Evolutionary conservation across 208 protist species (phyloP).

Genomic region (Trichomonas tenax): DNA sequence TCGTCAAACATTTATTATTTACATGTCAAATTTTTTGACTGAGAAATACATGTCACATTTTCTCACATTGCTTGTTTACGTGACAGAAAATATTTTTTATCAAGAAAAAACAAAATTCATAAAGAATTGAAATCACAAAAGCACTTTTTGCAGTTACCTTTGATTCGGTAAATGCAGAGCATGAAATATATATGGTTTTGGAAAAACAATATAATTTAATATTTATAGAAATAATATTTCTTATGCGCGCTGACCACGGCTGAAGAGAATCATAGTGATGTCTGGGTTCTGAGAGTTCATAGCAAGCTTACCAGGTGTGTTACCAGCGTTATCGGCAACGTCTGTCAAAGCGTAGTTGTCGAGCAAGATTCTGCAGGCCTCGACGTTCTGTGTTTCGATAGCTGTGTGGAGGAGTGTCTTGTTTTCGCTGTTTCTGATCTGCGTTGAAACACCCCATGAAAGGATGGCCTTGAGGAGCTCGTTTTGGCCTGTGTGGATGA

Average conservation of each 20-base stretch:
- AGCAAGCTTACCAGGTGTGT: neutral
- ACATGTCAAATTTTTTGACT: too few species aligned
- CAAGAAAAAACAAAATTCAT: too few species aligned
- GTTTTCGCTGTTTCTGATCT: neutral
- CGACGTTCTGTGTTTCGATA: neutral
- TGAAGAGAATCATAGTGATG: neutral
- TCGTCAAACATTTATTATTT: too few species aligned
- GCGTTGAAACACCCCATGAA: neutral
- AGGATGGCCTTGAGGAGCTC: neutral
- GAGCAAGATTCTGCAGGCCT: neutral
- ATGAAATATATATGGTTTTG: too few species aligned
- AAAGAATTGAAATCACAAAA: too few species aligned
- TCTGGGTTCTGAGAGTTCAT: neutral
- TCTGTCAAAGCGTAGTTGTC: neutral
- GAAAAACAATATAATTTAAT: too few species aligned
- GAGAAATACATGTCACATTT: too few species aligned
- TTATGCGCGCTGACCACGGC: neutral
- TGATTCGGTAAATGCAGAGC: too few species aligned
- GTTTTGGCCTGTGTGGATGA: neutral
- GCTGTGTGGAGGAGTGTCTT: neutral
- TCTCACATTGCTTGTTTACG: too few species aligned
- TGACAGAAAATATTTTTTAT: too few species aligned
- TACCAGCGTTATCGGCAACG: neutral
- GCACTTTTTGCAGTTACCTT: too few species aligned
- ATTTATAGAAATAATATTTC: too few species aligned